A percentile compares a stretch with the other conserved stretches of the same genome.
Conservation (phyloP, 2,329 filamentous ascomycete species). For the Simplicillium sp. region DNA sequence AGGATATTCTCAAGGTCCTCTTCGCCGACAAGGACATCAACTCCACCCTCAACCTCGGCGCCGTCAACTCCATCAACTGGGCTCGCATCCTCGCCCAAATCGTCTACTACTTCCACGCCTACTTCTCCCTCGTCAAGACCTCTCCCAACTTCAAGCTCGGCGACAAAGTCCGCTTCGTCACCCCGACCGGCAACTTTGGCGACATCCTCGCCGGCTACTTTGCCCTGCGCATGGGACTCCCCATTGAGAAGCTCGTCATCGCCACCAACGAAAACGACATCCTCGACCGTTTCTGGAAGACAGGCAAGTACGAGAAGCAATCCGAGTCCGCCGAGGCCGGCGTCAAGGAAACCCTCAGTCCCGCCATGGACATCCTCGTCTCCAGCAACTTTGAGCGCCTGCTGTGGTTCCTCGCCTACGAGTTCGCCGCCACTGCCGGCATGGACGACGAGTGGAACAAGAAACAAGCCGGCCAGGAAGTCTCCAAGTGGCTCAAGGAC, state of each 20-base stretch:
- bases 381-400: conserved; percentile 95
- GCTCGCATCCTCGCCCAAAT: conserved; percentile 93
- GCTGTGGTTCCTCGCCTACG: conserved; percentile 83
- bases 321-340: conserved; percentile 38
- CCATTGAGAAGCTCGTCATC: conserved; percentile 78
- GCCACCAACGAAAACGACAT: conserved; percentile 98
- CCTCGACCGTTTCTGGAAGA: conserved; percentile 88
- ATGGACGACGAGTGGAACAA: conserved; percentile 59
- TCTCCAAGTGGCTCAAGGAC: conserved; percentile 66
- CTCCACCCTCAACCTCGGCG: conserved; percentile 70
- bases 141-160: conserved; percentile 51
- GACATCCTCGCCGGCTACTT: conserved; percentile 93
- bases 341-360: conserved; percentile 84
- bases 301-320: conserved; percentile 82
- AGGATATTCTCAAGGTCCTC: conserved; percentile 88
- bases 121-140: conserved; percentile 66
- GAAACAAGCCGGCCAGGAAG: conserved; percentile 64
- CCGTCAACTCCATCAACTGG: conserved; percentile 97
- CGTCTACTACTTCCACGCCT: conserved; percentile 92
- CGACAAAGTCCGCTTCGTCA: conserved; percentile 72
- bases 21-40: conserved; percentile 84
- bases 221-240: conserved; percentile 81
- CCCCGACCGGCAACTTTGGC: conserved; percentile 94
- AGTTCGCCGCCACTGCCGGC: conserved; percentile 49
- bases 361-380: conserved; percentile 96